Base-by-base conservation (phyloP, 345 rosid species). In the Crucihimalaya himalaica region DNA sequence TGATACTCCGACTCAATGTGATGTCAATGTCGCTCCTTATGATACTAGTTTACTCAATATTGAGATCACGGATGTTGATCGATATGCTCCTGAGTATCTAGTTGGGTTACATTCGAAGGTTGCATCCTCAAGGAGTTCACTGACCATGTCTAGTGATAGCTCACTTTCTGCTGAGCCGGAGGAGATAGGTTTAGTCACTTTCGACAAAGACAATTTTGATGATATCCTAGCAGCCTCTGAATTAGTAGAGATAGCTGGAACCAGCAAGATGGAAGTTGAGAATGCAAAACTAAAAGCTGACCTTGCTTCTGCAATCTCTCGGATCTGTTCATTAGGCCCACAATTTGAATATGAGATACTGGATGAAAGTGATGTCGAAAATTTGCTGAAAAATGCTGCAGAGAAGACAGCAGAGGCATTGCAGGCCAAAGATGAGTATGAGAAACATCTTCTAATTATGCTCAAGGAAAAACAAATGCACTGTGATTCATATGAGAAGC, bases 201-300 rank as follows among this genome's bases (percentile, higher is more conserved):
- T 80, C 50, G 84, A 80, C 20, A 84, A 82, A 77, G 86, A 86
- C 54, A 79, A 76, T 47, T 34, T 73, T 27, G 88, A 77, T 55
- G 92, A 83, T 64, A 81, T 86, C 47, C 87, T 86, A 31, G 95
- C 85, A 71, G 85, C 75, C 46, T 84, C 82, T 83, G 96, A 92
- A 43, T 66, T 89, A 73, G 69, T 85, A 63, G 98, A 92, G 77
- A 87, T 96, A 68, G 94, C 92, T 66, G 99, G 99, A 70, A 96
- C 99, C 34, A 90, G 96, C 84, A 90, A 83, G 83, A 72, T 86
- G 77, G 99, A 96, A 83, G 99, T 96, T 68, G 98, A 96, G 85
- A 96, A 92, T 79, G 96, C 94, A 75, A 96, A 84, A 80, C 83
- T 96, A 73, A 96, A 89, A 86, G 99, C 99, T 48, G 98, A 96